Percentiles rank a stretch among this genome's conserved stretches.
phyloP scores from a whole-genome alignment of 164 flowering plant species.

The Santalum album region DNA sequence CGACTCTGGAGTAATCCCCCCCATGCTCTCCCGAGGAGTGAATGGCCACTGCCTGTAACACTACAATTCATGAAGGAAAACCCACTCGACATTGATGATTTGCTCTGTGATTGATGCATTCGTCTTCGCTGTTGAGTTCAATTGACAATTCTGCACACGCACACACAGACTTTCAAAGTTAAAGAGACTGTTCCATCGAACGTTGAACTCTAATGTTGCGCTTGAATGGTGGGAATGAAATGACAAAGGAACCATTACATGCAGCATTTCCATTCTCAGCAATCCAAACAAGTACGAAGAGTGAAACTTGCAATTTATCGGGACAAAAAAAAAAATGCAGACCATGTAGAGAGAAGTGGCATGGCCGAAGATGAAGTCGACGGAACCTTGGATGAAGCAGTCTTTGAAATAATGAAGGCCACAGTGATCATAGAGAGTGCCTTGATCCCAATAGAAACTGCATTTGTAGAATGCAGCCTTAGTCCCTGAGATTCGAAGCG shows the following conservation, averaged over 20 bases:
- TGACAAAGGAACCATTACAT: no score
- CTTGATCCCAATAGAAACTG: slow-evolving; percentile 56
- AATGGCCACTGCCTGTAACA: slow-evolving; percentile 49
- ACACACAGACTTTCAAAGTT: no score
- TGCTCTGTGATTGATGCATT: slow-evolving; percentile 67
- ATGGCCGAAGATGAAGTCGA: slow-evolving; percentile 71
- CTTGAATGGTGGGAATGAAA: no score
- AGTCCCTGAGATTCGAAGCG: slow-evolving; percentile 52
- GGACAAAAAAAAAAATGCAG: no score
- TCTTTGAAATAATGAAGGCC: slow-evolving; percentile 64
- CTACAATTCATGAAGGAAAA: slow-evolving; percentile 54
- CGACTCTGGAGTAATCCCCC: slow-evolving; percentile 64
- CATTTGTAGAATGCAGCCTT: slow-evolving; percentile 66
- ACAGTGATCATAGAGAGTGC: slow-evolving; percentile 65
- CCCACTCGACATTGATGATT: slow-evolving; percentile 43
- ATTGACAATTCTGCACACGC: slow-evolving; percentile 40
- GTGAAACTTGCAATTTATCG: no score
- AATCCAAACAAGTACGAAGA: no score
- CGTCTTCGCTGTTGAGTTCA: slow-evolving; percentile 56
- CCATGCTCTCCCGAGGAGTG: slow-evolving; percentile 80
- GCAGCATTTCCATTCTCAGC: no score
- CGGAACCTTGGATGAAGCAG: slow-evolving; percentile 72
- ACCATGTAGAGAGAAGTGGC: slow-evolving; percentile 69
- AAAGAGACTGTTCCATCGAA: no score
- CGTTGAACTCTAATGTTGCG: no score